Evolutionary conservation across 108 stramenopile species (phyloP).

Genomic region (Epipyxis sp.): DNA sequence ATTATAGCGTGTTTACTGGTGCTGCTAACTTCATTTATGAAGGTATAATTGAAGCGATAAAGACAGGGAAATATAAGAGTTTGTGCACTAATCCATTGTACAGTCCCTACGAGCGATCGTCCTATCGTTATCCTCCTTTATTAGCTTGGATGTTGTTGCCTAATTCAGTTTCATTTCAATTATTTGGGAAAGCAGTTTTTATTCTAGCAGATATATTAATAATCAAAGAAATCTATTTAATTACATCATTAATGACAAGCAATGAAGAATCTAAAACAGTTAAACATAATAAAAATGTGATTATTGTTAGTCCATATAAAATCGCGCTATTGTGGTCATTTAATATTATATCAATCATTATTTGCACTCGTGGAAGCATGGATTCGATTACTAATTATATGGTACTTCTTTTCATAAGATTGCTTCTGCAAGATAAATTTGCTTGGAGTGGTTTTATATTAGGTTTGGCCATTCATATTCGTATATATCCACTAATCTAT

Average conservation of each 20-base stretch:
- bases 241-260: slow-evolving; percentile 29
- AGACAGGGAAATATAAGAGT: too few species aligned
- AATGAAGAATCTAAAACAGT: slow-evolving; percentile 36
- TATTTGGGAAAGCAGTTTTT: slow-evolving; percentile 55
- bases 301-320: not conserved
- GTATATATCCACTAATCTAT: slow-evolving; percentile 59
- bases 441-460: slow-evolving; percentile 13
- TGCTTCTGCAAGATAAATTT: slow-evolving; percentile 7
- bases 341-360: slow-evolving; percentile 34
- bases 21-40: slow-evolving; percentile 44
- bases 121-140: slow-evolving; percentile 99
- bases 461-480: slow-evolving; percentile 57
- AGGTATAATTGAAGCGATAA: too few species aligned
- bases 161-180: slow-evolving; percentile 36
- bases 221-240: slow-evolving; percentile 20
- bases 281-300: slow-evolving; percentile 39
- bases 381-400: slow-evolving; percentile 37
- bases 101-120: slow-evolving; percentile 80
- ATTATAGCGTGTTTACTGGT: slow-evolving; percentile 59
- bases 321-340: slow-evolving; percentile 25
- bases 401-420: slow-evolving; percentile 21
- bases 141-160: slow-evolving; percentile 69
- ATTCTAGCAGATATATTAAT: slow-evolving; percentile 36
- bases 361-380: slow-evolving; percentile 38
- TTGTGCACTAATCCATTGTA: too few species aligned